phyloP scores from a whole-genome alignment of 148 eudicot species.

The Agrostemma githago region DNA sequence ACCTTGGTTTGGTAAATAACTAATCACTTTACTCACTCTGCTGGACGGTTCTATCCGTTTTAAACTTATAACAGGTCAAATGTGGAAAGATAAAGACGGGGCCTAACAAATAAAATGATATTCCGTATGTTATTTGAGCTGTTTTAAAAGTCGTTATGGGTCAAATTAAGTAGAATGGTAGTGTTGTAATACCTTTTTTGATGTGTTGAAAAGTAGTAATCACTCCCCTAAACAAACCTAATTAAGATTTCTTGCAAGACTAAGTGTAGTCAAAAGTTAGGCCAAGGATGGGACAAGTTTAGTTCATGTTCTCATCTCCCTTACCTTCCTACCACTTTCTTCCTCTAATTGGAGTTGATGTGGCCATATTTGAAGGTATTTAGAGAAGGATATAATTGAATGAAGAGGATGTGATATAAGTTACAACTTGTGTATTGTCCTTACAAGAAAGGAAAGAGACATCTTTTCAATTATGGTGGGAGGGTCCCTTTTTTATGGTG shows the following conservation, averaged over 20 bases:
- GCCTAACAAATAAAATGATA: background rate
- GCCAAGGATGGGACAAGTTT: background rate
- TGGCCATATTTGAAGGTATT: background rate
- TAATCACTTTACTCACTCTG: background rate
- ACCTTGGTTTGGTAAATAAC: constrained; percentile 3
- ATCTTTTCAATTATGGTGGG: background rate
- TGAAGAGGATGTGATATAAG: background rate
- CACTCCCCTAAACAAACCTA: background rate
- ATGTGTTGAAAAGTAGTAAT: background rate
- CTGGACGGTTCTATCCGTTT: too few species aligned
- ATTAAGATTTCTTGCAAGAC: background rate
- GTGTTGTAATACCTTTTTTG: background rate
- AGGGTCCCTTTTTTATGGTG: background rate
- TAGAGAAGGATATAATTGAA: background rate
- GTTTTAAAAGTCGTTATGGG: background rate
- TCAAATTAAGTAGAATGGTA: background rate
- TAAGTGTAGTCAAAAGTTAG: constrained; percentile 9
- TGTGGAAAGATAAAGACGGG: too few species aligned
- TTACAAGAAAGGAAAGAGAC: background rate
- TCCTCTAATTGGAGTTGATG: background rate
- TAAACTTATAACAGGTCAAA: too few species aligned
- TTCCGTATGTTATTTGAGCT: too few species aligned
- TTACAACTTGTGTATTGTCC: background rate
- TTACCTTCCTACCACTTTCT: constrained; percentile 14
- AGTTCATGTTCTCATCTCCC: background rate